Base-by-base conservation (phyloP, 2,329 filamentous ascomycete species). In the Pseudocercospora pini-densiflorae region DNA sequence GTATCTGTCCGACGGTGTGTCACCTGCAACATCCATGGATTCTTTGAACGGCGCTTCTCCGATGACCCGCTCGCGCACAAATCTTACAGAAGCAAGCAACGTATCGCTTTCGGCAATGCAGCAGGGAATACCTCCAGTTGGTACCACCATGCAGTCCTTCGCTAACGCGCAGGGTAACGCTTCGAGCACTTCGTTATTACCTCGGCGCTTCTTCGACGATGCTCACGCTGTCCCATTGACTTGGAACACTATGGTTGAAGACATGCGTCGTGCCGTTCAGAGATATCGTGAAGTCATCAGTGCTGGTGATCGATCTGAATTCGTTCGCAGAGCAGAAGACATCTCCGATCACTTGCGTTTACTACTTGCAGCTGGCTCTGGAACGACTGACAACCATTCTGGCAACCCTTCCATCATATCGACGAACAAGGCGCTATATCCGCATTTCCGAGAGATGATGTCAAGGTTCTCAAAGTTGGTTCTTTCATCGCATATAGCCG, bases 381-480 rank as follows among this genome's bases (percentile, higher is more conserved):
- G 94, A 63, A 99, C 95, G 1, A 99, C 95, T 0, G 95, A 99
- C 80, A 99, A 99, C 76, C 95, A 99, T 78, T 98, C 95, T 21
- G 95, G 95, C 49, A 97, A 98, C 73, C 95, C 95, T 4, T 98
- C 95, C n/a, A 97, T 99, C 75, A 99, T 99, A 67, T 97, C 94
- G 6, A 96, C 93, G 5, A 99, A 99, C 83, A 98, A 98, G 79
- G 92, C 93, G 0, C 84, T 99, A 16, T 98, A 98, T 76, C 95
- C 95, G 24, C 94, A 98, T 79, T 99, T 99, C 81, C 87, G 95
- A 62, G 95, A 98, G 77, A 98, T 98, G 90, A 99, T 99, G 95
- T 98, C 95, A 53, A 94, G 97, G 74, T 99, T 99, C 79, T 98
- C 95, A n/a, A 99, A 99, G 79, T 85, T 99, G 9, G 95, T 99